Evolutionary conservation across 2,329 filamentous ascomycete genomes (phyloP).

Genomic region (Neofusicoccum umdonicola): DNA sequence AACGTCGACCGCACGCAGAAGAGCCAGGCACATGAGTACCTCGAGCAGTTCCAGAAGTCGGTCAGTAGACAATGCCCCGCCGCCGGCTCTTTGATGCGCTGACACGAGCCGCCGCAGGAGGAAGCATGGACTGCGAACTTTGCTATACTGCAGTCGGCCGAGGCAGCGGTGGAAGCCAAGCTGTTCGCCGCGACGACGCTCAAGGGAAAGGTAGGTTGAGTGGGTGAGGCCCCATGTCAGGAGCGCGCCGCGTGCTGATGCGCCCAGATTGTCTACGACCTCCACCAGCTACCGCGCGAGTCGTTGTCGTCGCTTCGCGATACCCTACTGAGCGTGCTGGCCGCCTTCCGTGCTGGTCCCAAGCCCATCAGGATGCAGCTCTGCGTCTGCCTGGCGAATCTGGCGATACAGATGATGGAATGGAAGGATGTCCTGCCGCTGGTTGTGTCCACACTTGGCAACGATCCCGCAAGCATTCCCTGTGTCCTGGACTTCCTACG

Average conservation of each 20-base stretch:
- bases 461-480: conserved; percentile 73
- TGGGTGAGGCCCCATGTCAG: neutral
- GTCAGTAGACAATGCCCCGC: conserved; percentile 50
- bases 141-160: conserved; percentile 74
- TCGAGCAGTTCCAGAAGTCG: conserved; percentile 97
- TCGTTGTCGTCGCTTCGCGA: conserved; percentile 76
- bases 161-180: conserved; percentile 78
- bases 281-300: conserved; percentile 77
- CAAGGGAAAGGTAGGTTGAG: conserved; percentile 81
- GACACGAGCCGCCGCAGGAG: conserved; percentile 53
- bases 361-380: conserved; percentile 79
- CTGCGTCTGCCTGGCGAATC: conserved; percentile 88
- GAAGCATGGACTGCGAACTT: conserved; percentile 90
- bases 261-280: conserved; percentile 90
- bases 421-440: conserved; percentile 91
- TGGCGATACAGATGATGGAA: conserved; percentile 92
- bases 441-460: conserved; percentile 75
- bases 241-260: conserved; percentile 11
- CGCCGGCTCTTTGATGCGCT: conserved; percentile 20
- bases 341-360: conserved; percentile 76
- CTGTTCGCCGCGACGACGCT: conserved; percentile 95
- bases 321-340: conserved; percentile 78
- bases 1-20: conserved; percentile 79
- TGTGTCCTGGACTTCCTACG: conserved; percentile 94
- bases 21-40: conserved; percentile 83